Base-by-base conservation (phyloP, 2,329 filamentous ascomycete genomes). In the Colletotrichum falcatum region DNA sequence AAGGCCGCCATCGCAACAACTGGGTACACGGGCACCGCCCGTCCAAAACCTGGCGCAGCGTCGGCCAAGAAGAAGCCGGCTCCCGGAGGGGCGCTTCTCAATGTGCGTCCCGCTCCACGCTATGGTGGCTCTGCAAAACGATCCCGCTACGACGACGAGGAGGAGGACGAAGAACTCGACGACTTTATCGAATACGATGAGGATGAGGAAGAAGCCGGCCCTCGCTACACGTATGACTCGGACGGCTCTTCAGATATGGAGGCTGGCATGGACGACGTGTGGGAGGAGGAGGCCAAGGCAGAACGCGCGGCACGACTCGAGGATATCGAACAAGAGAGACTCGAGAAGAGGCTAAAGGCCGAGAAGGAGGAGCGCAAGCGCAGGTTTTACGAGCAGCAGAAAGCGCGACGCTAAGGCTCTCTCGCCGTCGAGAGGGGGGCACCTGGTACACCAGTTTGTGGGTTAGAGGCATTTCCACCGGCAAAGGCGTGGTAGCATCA, bases 241-340 rank as follows among this genome's bases (percentile, higher is more conserved):
- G 91, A 92, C 65, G 89, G 78, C 7, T 92, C 90, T 6, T 93
- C 91, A 7, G 92, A 94, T 75, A 94, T 94, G 91, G 92, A 94
- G 78, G 93, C 91, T 2, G 92, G 91, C 42, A 78, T 91, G 46
- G 91, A 90, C 71, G 92, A 94, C 74, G 88, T 95, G 62, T 91
- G 94, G 71, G 83, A 86, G 44, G 93, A 95, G 78, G 93, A 95
- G 78, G 82, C 84, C 56, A 77, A 82, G 60, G 91, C 92, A 2
- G 87, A 91, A 70, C 80, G 83, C 37, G 84, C 86, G 65, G 93
- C 92, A 30, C 88, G 87, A 54, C 85, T 86, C 56, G 93, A 95
- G 77, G 93, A 95, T 75, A 83, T 87, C 23, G 83, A 88, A 74
- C 89, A 92, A 70, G 82, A 92, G 74, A 85, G 84, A 3, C 85